A percentile compares a stretch with the other conserved stretches of the same genome.
Conservation (phyloP, 2,329 filamentous ascomycete species). For the Xylaria multiplex region DNA sequence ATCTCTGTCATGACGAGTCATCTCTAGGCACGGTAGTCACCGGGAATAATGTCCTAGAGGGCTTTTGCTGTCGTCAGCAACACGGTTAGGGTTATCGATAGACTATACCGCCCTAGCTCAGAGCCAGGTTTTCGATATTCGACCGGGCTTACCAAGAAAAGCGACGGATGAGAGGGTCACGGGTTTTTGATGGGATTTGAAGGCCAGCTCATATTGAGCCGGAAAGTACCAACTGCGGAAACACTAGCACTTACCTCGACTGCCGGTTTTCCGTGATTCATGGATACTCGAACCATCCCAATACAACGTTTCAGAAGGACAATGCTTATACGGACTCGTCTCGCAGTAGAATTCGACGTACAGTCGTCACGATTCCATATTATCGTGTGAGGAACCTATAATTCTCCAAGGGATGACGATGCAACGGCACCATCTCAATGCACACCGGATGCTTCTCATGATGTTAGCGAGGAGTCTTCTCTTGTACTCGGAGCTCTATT, state of each 20-base stretch:
- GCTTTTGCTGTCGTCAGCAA: background rate
- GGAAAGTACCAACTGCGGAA: background rate
- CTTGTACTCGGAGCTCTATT: background rate
- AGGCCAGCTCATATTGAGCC: constrained; percentile 3
- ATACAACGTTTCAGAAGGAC: background rate
- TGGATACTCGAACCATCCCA: background rate
- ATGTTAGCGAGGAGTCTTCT: background rate
- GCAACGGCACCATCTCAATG: background rate
- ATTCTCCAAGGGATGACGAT: background rate
- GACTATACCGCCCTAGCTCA: constrained; percentile 2
- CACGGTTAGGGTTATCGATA: constrained; percentile 20
- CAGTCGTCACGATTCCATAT: background rate
- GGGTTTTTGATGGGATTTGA: background rate
- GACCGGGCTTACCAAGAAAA: background rate
- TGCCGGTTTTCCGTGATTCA: background rate
- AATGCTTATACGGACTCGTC: background rate
- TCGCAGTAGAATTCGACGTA: background rate
- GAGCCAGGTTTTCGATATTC: constrained; percentile 18
- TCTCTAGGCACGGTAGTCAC: no score
- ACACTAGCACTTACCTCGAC: background rate
- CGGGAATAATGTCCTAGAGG: background rate
- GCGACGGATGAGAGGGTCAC: background rate
- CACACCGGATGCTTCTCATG: background rate
- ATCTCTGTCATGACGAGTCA: no score
- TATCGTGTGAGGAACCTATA: background rate